Base-by-base conservation (phyloP, 345 rosid species). In the Moricandia moricandioides region DNA sequence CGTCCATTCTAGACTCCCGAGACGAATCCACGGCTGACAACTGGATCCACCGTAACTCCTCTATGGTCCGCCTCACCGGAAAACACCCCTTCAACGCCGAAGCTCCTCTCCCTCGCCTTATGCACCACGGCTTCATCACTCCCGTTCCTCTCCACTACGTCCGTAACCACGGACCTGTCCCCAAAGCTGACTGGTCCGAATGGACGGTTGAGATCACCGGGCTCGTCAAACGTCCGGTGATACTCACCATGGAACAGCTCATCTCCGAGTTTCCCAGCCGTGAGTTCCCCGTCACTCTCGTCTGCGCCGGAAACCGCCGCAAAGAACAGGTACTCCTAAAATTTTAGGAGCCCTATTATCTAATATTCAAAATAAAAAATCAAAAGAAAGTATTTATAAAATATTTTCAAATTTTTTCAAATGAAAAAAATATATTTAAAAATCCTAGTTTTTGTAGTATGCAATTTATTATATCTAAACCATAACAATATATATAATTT, bases 91-190 rank as follows among this genome's bases (percentile, higher is more conserved):
- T 90, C 82, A 95, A 95, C 88, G 82, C 87, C 1, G 99, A 92
- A 67, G 69, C 99, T 0, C 97, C 97, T 4, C 66, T 95, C 27
- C 73, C 76, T 75, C 85, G 90, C 35, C 97, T 95, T 60, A 90
- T 92, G 97, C 92, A 88, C 79, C 96, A 92, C 71, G 97, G 99
- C 1, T 95, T 95, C 85, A 90, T 95, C 71, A 91, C 99, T 35
- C 97, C 97, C 2, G 92, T 85, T 4, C 93, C 97, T 1, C 96
- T 95, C 75, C 97, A 95, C 72, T 95, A 90, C 82, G 97, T 95
- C 43, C 93, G 97, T 9, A 95, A 95, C 85, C 99, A 90, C 69
- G 97, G 97, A 2, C 7, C 86, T 0, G 97, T 92, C 29, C 99
- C 99, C 0, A 86, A 72, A 74, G 85, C 82, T 7, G 57, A 81